These are phyloP conservation scores for Venturia aucupariae DNA, from an alignment of 2,329 filamentous ascomycete species.

Conservation along the genomic window DNA sequence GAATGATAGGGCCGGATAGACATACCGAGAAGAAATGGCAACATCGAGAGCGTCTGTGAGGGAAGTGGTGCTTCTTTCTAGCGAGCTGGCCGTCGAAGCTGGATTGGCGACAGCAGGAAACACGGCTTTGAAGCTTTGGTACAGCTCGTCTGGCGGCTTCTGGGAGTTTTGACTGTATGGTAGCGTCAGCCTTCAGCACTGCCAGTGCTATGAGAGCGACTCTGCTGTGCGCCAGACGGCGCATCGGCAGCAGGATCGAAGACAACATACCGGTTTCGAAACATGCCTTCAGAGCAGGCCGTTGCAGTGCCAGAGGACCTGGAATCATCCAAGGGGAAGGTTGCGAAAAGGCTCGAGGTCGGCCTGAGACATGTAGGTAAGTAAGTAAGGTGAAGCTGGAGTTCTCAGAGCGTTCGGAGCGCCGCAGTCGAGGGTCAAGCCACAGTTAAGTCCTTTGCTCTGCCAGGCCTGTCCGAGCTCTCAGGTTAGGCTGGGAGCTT, in stretches of 20 bases:
- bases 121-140: constrained; percentile 72
- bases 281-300: constrained; percentile 27
- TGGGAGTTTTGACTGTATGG: constrained; percentile 60
- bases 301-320: not conserved
- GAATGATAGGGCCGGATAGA: constrained; percentile 16
- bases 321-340: not conserved
- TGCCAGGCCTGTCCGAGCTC: constrained; percentile 3
- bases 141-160: constrained; percentile 78
- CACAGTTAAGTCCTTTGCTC: not conserved
- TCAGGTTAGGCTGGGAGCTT: too few species aligned
- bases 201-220: not conserved
- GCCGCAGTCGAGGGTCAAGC: constrained; percentile 7
- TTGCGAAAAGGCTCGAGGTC: constrained; percentile 31
- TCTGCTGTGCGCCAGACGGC: not conserved
- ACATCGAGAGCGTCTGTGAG: constrained; percentile 39
- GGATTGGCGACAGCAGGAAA: constrained; percentile 58
- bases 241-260: not conserved
- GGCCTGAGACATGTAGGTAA: constrained; percentile 19
- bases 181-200: constrained; percentile 2
- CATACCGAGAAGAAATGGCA: constrained; percentile 36
- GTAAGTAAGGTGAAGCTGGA: not conserved
- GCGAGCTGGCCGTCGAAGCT: constrained; percentile 35
- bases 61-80: constrained; percentile 35
- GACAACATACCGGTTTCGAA: constrained; percentile 38
- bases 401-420: not conserved